A percentile compares a stretch with the other conserved stretches of the same genome.
These are phyloP conservation scores for Elaeis oleifera DNA, from an alignment of 202 grass and related monocot genomes.

Conservation along the genomic window DNA sequence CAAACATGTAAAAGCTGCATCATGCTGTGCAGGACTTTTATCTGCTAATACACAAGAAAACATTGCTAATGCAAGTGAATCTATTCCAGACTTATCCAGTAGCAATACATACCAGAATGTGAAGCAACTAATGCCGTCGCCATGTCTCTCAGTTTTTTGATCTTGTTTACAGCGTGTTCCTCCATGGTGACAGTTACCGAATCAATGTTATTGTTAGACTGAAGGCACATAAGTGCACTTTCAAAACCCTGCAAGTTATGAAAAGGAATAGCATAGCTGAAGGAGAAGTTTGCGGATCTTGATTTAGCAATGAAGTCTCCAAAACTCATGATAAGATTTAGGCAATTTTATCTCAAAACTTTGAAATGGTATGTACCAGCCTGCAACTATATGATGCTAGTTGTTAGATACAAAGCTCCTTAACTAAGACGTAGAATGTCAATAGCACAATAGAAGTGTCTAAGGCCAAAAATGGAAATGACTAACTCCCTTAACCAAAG, in stretches of 20 bases:
- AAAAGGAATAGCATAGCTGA: constrained; percentile 6
- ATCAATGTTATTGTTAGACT: constrained; percentile 1
- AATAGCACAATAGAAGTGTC: too few relatives aligned
- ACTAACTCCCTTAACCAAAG: too few relatives aligned
- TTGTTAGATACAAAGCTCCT: too few relatives aligned
- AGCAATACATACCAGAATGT: constrained; percentile 43
- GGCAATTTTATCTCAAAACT: too few relatives aligned
- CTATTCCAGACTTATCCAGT: constrained; percentile 7
- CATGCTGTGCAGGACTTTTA: too few relatives aligned
- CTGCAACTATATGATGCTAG: too few relatives aligned
- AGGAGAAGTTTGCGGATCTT: neutral
- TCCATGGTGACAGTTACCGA: constrained; percentile 14
- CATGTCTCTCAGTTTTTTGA: constrained; percentile 46
- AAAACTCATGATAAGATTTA: neutral
- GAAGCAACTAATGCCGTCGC: constrained; percentile 52
- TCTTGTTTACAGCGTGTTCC: constrained; percentile 31
- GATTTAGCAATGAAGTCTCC: neutral
- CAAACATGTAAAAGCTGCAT: too few relatives aligned
- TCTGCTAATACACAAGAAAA: neutral
- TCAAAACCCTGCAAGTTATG: constrained; percentile 47
- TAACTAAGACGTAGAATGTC: too few relatives aligned
- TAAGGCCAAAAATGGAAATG: too few relatives aligned
- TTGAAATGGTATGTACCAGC: too few relatives aligned
- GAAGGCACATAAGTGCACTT: constrained; percentile 51
- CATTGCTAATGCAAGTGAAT: neutral